Base-by-base conservation (phyloP, 2,329 filamentous ascomycete species). In the Trichoderma harzianum region DNA sequence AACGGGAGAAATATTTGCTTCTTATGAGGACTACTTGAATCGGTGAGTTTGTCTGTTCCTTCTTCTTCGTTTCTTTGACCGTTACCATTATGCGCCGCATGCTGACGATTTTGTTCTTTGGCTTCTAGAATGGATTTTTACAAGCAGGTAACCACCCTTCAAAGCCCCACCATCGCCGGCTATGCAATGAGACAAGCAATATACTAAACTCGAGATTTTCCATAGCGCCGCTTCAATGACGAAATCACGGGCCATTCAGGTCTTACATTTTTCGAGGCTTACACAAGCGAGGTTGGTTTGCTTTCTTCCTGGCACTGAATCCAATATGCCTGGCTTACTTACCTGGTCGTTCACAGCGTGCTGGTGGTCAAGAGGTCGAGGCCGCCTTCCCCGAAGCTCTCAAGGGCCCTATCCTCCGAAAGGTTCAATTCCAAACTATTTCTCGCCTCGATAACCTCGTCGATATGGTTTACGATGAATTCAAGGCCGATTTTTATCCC, bases 221-320 rank as follows among this genome's bases (percentile, higher is more conserved):
- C 63, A 57, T 76, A 95, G 91, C 93, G 91, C 78, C 90, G 92
- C 70, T 99, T 98, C 81, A 97, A 97, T 73, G 97, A 97, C 82
- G 93, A 97, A 80, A 97, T 98, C 75, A 97, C 94, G 14, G 96
- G 96, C 69, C 95, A 97, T 80, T 97, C 94, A 34, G 92, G 92
- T 68, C 86, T 98, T 75, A 95, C 90, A 4, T 99, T 97, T 82
- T 98, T 98, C 78, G 94, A 97, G 76, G 96, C 96, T 30, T 88
- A 95, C 34, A 90, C 93, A 81, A 97, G 94, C 83, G 94, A 98
- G 89, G 94, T 97, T 87, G 75, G 91, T 84, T 65, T 30, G 18
- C 65, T 39, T 21, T 32, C 10, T 8, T n/a, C 28, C 12, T 21
- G 10, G 26, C 24, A 1, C 21, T 30, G 1, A n/a, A 30, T 57